phyloP scores from a whole-genome alignment of 2,329 filamentous ascomycete genomes.

The Cyphellophora europaea region DNA sequence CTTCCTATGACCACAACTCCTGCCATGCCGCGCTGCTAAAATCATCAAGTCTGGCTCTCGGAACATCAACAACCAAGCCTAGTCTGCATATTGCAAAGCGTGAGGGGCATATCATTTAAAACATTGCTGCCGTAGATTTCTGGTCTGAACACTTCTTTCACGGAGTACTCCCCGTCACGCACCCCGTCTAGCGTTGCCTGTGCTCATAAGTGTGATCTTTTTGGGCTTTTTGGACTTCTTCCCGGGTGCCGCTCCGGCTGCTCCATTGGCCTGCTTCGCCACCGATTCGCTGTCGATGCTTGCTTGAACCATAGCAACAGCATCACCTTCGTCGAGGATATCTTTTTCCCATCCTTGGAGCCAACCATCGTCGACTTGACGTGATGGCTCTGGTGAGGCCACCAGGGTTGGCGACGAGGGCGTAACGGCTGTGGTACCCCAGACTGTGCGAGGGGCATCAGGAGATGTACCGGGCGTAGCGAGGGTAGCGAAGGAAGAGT shows the following conservation, averaged over 20 bases:
- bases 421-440: conserved; percentile 70
- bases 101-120: too few relatives aligned
- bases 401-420: conserved; percentile 46
- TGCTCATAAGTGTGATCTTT: conserved; percentile 62
- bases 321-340: conserved; percentile 53
- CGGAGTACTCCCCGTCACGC: too few relatives aligned
- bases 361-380: conserved; percentile 66
- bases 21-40: too few relatives aligned
- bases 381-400: conserved; percentile 26
- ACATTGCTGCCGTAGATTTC: too few relatives aligned
- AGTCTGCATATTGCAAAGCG: too few relatives aligned
- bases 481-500: conserved; percentile 42
- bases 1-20: too few relatives aligned
- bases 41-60: too few relatives aligned
- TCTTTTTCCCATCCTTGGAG: conserved; percentile 74
- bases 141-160: too few relatives aligned
- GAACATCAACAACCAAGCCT: too few relatives aligned
- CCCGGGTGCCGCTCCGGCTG: conserved; percentile 15
- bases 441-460: conserved; percentile 68
- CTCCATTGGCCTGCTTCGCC: conserved; percentile 18
- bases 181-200: conserved; percentile 46
- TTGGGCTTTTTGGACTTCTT: conserved; percentile 49
- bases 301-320: conserved; percentile 40
- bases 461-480: conserved; percentile 77
- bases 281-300: conserved; percentile 15